Base-by-base conservation (phyloP, 805 yeast species). In the Saccharomycopsis selenospora region DNA sequence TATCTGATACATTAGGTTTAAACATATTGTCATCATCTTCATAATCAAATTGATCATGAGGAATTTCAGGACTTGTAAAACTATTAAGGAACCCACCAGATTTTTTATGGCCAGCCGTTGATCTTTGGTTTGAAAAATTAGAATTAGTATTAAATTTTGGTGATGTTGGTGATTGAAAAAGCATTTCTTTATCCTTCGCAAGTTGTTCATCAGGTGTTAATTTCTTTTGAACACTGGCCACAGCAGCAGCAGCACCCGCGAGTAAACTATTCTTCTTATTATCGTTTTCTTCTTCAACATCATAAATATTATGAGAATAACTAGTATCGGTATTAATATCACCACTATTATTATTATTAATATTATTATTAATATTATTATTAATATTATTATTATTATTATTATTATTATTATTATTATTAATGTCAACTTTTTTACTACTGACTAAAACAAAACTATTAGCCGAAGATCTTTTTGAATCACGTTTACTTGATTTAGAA, bases 251-350 rank as follows among this genome's bases (percentile, higher is more conserved):
- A n/a, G n/a, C n/a, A n/a, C n/a, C n/a, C n/a, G n/a, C n/a, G n/a
- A n/a, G n/a, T 20, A 33, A 33, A 14, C 20, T 33, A 14, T 33
- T 14, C 17, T 20, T 33, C 38, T 33, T 33, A 28, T 28, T 28
- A 10, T 10, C 46, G 22, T 49, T 46, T 22, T 42, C 41, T 23
- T 49, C 50, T 17, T 46, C 47, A 13, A 46, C 18, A 25, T 36
- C 25, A 29, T 42, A 42, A 5, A 41, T 42, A 11, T 46, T 49
- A 22, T 46, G 52, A 22, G 29, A 14, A n/a, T 44, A 44, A 23
- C 47, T 36, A 10, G 47, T 44, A 36, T 44, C 42, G 13, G 24
- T 14, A 17, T 22, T 20, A 27, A 8, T 11, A 7, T 42, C 43
- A 40, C 14, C 36, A 26, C 26, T 22, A 17, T 14, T 3, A 3